Evolutionary conservation across 306 rosid species (phyloP), one percentile per base, ranked within the genome.

Genomic region (Lathyrus tuberosus): DNA sequence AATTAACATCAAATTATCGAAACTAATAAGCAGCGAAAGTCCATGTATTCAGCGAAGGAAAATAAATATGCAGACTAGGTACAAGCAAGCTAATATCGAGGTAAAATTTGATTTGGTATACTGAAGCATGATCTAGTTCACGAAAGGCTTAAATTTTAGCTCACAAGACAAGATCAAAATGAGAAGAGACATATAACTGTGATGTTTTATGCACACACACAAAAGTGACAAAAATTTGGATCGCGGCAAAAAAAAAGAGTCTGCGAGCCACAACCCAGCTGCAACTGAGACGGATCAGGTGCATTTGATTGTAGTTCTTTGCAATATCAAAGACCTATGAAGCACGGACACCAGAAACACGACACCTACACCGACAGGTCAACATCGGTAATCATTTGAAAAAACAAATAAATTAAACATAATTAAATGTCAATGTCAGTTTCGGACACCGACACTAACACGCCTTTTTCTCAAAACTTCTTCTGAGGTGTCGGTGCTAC

Each of bases 1-100:
- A 76, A 31, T 57, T 71, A 81, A 44, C 70, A 65, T 76, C 47
- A 83, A 9, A 76, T 38, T 62, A 70, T 26, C 8, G 26, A 67
- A 49, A 63, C 73, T 59, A 73, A 70, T 58, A 49, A 80, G 65
- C 64, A 26, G 64, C 65, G 4, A 22, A 46, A 41, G 20, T 63
- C 37, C 20, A 42, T 63, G 12, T 63, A 17, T 41, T 33, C 52
- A 12, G 35, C 0, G 18, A 41, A 41, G 20, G 38, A 41, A 63
- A 63, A 22, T 41, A 41, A 20, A 63, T 41, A 40, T 22, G 17
- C 37, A 63, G 53, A 63, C 65, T 6, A 30, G 16, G 10, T 57
- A 17, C 43, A 20, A 44, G 11, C 13, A 57, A 65, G 49, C 48
- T 13, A 56, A 38, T 15, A 56, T 71, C 26, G 16, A 49, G 6